These are phyloP conservation scores for Pseudopediastrum boryanum DNA, from an alignment of 139 green algal species.

Conservation along the genomic window DNA sequence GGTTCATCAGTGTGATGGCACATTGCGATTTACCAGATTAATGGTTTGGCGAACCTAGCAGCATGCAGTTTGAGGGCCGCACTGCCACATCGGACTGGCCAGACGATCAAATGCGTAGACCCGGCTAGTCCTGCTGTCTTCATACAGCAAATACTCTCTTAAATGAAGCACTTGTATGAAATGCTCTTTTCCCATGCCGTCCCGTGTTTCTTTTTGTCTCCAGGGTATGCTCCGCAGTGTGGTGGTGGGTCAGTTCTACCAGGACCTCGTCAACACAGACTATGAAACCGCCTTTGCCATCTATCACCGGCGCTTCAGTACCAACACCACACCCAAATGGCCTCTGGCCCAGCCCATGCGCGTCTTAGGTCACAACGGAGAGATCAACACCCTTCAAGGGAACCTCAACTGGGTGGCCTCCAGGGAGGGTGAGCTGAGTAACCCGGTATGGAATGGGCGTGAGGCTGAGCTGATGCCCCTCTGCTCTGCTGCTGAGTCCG, in stretches of 20 bases:
- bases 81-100: no score
- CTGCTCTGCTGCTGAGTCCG: constrained; percentile 78
- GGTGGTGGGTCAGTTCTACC: constrained; percentile 89
- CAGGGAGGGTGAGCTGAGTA: constrained; percentile 84
- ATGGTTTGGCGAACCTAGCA: no score
- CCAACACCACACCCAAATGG: constrained; percentile 99
- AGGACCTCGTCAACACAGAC: constrained; percentile 87
- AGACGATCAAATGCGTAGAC: no score
- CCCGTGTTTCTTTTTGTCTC: background rate
- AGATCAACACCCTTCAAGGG: constrained; percentile 99
- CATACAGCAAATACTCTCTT: no score
- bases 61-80: no score
- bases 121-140: no score
- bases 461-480: constrained; percentile 92
- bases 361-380: constrained; percentile 99
- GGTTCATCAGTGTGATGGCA: no score
- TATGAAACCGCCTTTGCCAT: constrained; percentile 94
- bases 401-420: constrained; percentile 99
- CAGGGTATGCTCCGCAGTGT: constrained; percentile 90
- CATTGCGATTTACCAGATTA: no score
- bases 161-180: no score
- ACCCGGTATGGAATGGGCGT: constrained; percentile 89
- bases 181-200: no score
- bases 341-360: constrained; percentile 98
- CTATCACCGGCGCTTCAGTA: constrained; percentile 98